Evolutionary conservation across 345 rosid genomes (phyloP), one percentile per base, ranked within the genome.

Genomic region (Firmiana major): DNA sequence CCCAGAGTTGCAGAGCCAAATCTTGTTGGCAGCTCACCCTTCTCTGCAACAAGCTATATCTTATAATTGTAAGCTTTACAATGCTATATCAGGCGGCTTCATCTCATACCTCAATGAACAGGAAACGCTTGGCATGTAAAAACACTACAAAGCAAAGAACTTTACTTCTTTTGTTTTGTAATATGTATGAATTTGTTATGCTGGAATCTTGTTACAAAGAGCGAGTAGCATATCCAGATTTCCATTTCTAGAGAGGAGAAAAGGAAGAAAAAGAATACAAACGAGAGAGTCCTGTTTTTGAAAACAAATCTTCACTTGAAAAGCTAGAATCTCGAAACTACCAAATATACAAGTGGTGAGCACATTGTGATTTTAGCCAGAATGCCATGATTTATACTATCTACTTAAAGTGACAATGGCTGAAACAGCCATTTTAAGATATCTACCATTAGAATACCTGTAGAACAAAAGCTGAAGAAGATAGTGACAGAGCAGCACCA

Each of bases 1-100:
- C 99, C 99, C 79, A 95, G 84, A 77, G 99, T 93, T 81, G 99
- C 98, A 13, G 99, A 95, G 77, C 99, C 99, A 87, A 93, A 89
- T 84, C 96, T 90, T 75, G 99, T 95, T 38, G 99, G 97, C 57
- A 95, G 97, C 90, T 95, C 99, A 79, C 99, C 99, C 79, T 86
- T 92, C 87, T 95, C 99, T 87, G 99, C 98, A 84, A 95, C 96
- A 81, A 95, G 99, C 98, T 95, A 86, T 78, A 83, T 28, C 82
- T 81, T 79, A 81, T 63, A 77, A 49, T 78, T 81, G 81, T 86
- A 83, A 88, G 90, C 75, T 75, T 79, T 71, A 75, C 40, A 75
- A 70, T 74, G 77, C 65, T 22, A 40, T 21, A 40, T 42, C 53
- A 51, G 73, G 16, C 28, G 43, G 66, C 16, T 13, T 24, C 31